Percentiles rank a stretch among this genome's conserved stretches.
Evolutionary conservation across 257 asterid genomes (phyloP).

Genomic region (Perilla frutescens): DNA sequence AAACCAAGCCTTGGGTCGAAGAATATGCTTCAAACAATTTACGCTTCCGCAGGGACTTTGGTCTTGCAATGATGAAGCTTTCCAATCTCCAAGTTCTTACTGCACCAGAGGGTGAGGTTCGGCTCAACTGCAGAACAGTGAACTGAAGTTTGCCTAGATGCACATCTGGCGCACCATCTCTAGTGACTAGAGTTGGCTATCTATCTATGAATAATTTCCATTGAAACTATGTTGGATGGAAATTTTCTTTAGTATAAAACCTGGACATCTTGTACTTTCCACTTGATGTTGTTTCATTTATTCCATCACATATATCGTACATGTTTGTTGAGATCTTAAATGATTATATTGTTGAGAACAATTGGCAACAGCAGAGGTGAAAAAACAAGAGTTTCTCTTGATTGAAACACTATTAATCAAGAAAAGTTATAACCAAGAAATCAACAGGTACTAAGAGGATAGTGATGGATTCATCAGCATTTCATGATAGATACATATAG

Average conservation of each 20-base stretch:
- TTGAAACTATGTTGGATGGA: not conserved
- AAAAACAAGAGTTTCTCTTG: too few species aligned
- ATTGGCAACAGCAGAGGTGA: too few species aligned
- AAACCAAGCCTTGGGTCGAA: conserved; percentile 62
- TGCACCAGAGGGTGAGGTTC: conserved; percentile 63
- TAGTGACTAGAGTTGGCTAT: too few species aligned
- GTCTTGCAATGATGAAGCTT: conserved; percentile 71
- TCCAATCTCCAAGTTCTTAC: conserved; percentile 55
- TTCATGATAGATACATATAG: too few species aligned
- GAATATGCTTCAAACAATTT: conserved; percentile 64
- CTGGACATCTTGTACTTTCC: not conserved
- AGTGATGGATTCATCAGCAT: too few species aligned
- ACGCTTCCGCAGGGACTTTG: conserved; percentile 64
- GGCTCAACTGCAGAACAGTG: conserved; percentile 57
- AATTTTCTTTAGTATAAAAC: not conserved
- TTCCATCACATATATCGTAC: not conserved
- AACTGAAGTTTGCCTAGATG: conserved; percentile 34
- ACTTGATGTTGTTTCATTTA: not conserved
- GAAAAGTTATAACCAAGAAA: too few species aligned
- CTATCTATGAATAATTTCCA: too few species aligned
- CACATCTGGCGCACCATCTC: not conserved
- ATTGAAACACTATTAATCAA: not conserved
- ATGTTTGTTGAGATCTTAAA: not conserved
- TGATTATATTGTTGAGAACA: not conserved
- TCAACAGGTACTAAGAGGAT: not conserved